Conservation (phyloP, 306 rosid genomes). For the Styphnolobium japonicum region DNA sequence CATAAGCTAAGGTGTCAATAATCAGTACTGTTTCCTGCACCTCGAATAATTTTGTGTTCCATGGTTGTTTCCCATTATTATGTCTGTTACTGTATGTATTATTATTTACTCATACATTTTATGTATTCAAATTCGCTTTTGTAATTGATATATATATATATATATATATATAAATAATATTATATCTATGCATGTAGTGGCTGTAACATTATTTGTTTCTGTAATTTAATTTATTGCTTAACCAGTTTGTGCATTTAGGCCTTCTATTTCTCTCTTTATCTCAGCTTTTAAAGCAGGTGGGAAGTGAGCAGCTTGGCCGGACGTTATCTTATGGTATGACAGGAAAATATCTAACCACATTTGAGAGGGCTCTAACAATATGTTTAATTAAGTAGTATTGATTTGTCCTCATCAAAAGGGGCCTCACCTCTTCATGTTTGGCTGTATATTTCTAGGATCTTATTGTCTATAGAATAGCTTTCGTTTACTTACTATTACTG, state of each 20-base stretch:
- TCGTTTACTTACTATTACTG: background rate
- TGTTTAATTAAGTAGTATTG: constrained; percentile 33
- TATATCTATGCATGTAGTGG: constrained; percentile 7
- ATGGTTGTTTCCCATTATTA: background rate
- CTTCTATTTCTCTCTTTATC: constrained; percentile 71
- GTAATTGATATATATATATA: background rate
- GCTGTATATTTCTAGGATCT: constrained; percentile 13
- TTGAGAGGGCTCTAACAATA: constrained; percentile 66
- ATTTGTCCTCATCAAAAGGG: constrained; percentile 27
- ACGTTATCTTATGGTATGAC: constrained; percentile 85
- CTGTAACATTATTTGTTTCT: constrained; percentile 29
- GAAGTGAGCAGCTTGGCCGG: constrained; percentile 88
- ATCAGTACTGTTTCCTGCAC: background rate
- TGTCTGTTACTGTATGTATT: background rate
- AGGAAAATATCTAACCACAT: constrained; percentile 73
- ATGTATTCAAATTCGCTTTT: background rate
- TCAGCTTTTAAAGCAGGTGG: constrained; percentile 89
- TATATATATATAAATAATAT: no score
- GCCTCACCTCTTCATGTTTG: constrained; percentile 20
- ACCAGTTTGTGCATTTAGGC: constrained; percentile 85
- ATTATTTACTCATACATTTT: background rate
- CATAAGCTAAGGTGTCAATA: background rate
- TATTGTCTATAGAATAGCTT: constrained; percentile 1
- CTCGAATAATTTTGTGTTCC: background rate
- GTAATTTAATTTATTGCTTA: constrained; percentile 50